These are phyloP conservation scores for Blepharisma stoltei DNA, from an alignment of 73 alveolate species.

Conservation along the genomic window DNA sequence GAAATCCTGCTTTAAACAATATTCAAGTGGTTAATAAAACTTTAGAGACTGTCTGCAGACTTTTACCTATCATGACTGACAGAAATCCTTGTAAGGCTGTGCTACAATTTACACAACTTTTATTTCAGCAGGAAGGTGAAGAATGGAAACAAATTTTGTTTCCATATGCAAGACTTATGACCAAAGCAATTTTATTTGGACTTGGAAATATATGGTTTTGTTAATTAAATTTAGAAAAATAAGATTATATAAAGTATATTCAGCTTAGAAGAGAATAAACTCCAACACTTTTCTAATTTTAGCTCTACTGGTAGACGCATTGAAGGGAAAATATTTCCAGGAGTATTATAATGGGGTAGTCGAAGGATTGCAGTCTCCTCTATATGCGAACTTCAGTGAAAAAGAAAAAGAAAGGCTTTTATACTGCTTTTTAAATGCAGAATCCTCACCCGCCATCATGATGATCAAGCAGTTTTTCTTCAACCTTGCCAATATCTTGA, in stretches of 20 bases:
- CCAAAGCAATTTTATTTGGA: neutral
- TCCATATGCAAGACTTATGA: neutral
- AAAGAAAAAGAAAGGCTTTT: constrained; percentile 19
- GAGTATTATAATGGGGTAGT: neutral
- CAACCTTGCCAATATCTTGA: neutral
- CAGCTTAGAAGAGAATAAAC: too few relatives aligned
- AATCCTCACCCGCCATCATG: too few relatives aligned
- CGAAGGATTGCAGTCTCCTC: neutral
- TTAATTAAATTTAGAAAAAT: too few relatives aligned
- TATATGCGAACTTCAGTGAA: neutral
- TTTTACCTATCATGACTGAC: neutral
- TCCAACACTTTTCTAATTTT: neutral
- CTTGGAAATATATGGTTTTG: too few relatives aligned
- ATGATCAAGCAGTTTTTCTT: neutral
- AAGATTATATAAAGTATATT: too few relatives aligned
- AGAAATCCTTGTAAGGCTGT: neutral
- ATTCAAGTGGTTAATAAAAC: neutral
- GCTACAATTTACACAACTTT: neutral
- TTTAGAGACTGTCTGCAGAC: neutral
- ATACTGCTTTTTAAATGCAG: neutral
- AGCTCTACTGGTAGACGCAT: neutral
- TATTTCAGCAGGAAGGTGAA: neutral
- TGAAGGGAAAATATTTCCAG: neutral
- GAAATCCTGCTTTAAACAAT: neutral
- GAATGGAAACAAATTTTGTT: neutral